These are phyloP conservation scores for Pseudocercospora cruenta DNA, from an alignment of 2,329 filamentous ascomycete species.

Conservation along the genomic window DNA sequence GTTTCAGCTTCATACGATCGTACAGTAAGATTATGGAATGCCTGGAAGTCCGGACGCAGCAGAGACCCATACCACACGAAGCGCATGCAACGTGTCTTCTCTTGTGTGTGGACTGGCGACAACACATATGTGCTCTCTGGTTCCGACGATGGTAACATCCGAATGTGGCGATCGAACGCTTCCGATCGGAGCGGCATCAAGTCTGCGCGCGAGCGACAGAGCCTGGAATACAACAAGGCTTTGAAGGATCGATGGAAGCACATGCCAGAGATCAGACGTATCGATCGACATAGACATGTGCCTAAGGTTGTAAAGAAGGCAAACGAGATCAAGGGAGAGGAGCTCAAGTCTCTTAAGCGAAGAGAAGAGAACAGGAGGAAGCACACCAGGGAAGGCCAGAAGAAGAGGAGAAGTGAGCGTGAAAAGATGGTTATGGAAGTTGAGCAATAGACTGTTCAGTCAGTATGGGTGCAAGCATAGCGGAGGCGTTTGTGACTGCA, in stretches of 20 bases:
- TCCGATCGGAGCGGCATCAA: constrained; percentile 83
- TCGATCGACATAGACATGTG: constrained; percentile 86
- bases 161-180: constrained; percentile 87
- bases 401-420: constrained; percentile 74
- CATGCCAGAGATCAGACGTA: constrained; percentile 94
- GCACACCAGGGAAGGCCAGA: constrained; percentile 81
- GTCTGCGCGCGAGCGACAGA: constrained; percentile 79
- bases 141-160: constrained; percentile 88
- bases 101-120: constrained; percentile 82
- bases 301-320: constrained; percentile 96
- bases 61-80: constrained; percentile 97
- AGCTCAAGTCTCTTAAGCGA: constrained; percentile 83
- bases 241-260: constrained; percentile 83
- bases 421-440: constrained; percentile 87
- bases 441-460: too few species aligned
- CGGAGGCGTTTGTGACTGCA: constrained; percentile 19
- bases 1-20: constrained; percentile 88
- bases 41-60: constrained; percentile 72
- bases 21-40: constrained; percentile 81
- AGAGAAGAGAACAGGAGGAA: constrained; percentile 92
- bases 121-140: constrained; percentile 87
- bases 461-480: too few species aligned
- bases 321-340: constrained; percentile 88
- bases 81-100: constrained; percentile 94
- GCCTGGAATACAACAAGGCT: constrained; percentile 88